A percentile compares a stretch with the other conserved stretches of the same genome.
phyloP scores from a whole-genome alignment of 805 yeast species.

The Zygotorulaspora chibaensis region DNA sequence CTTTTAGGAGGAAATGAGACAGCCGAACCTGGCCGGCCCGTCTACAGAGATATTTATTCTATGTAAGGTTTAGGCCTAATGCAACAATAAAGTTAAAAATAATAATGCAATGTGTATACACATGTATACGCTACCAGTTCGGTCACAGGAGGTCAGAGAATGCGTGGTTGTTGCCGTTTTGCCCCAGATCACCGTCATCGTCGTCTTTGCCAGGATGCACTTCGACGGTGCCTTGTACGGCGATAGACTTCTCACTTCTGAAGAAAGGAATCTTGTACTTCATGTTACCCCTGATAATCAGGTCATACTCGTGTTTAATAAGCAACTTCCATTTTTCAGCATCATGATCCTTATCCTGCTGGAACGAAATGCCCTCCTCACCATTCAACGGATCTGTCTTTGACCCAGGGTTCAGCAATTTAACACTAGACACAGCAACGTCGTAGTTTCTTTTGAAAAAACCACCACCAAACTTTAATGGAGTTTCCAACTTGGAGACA shows the following conservation, averaged over 20 bases:
- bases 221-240: constrained; percentile 53
- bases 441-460: constrained; percentile 60
- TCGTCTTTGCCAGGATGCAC: constrained; percentile 30
- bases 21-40: too few relatives aligned
- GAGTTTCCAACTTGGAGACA: constrained; percentile 60
- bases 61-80: too few relatives aligned
- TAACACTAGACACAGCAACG: constrained; percentile 63
- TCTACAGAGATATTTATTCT: too few relatives aligned
- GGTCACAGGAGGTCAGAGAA: background rate
- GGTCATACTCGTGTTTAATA: constrained; percentile 75
- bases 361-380: constrained; percentile 15
- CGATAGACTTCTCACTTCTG: constrained; percentile 49
- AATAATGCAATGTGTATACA: too few relatives aligned
- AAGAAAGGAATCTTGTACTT: constrained; percentile 70
- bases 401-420: constrained; percentile 67
- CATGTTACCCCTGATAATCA: constrained; percentile 77
- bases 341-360: constrained; percentile 35
- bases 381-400: constrained; percentile 28
- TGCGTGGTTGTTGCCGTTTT: background rate
- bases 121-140: background rate
- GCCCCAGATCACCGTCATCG: background rate
- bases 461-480: constrained; percentile 72
- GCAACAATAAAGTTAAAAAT: too few relatives aligned
- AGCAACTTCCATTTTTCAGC: constrained; percentile 66
- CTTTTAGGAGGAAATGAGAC: too few relatives aligned